Conservation (phyloP, 2,329 filamentous ascomycete species). For the Myrmaecium sp. region DNA sequence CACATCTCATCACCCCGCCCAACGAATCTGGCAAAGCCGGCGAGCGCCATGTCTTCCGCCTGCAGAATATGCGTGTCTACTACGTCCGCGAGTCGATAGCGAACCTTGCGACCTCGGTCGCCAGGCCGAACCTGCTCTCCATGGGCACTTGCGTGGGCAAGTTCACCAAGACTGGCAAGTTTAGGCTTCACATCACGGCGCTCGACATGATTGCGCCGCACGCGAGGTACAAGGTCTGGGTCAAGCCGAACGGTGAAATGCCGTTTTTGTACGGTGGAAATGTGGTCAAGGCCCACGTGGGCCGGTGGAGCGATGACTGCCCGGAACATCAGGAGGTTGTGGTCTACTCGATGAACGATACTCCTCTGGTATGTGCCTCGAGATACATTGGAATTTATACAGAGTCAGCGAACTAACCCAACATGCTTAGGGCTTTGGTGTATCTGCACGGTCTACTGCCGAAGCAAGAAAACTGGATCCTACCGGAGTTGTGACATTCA, state of each 20-base stretch:
- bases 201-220: slow-evolving; percentile 79
- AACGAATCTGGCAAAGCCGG: slow-evolving; percentile 7
- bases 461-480: slow-evolving; percentile 76
- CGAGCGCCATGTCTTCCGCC: slow-evolving; percentile 30
- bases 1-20: slow-evolving; percentile 42
- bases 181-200: slow-evolving; percentile 84
- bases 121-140: slow-evolving; percentile 65
- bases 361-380: slow-evolving; percentile 39
- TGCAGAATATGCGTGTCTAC: slow-evolving; percentile 72
- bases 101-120: slow-evolving; percentile 76
- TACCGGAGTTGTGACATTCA: slow-evolving; percentile 74
- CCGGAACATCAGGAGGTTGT: slow-evolving; percentile 87
- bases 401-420: not conserved
- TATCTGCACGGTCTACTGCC: slow-evolving; percentile 72
- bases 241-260: slow-evolving; percentile 93
- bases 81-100: slow-evolving; percentile 81
- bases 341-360: slow-evolving; percentile 83
- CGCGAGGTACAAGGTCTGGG: slow-evolving; percentile 92
- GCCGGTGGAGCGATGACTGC: slow-evolving; percentile 76
- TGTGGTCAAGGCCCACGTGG: slow-evolving; percentile 66
- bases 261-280: slow-evolving; percentile 92
- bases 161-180: slow-evolving; percentile 66
- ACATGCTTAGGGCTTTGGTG: slow-evolving; percentile 60
- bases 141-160: slow-evolving; percentile 87
- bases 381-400: too few relatives aligned